Base-by-base conservation (phyloP, 2,329 filamentous ascomycete species). In the Cercospora janseana region DNA sequence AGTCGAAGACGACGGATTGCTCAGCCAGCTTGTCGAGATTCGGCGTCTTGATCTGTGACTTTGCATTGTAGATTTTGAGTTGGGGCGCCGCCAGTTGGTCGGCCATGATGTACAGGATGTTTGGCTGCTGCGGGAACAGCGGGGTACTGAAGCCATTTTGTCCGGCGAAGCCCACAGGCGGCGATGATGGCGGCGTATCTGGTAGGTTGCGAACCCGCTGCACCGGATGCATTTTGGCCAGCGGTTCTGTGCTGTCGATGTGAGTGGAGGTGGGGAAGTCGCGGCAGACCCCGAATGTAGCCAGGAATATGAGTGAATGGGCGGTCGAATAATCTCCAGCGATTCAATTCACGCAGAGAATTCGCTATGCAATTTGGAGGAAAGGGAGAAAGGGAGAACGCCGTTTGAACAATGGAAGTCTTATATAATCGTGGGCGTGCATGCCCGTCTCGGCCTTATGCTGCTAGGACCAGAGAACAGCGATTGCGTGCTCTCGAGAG, bases 61-160 rank as follows among this genome's bases (percentile, higher is more conserved):
- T 77, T 37, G 84, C 80, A 70, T 96, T 91, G 76, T 96, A 90
- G 75, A 95, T 92, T 75, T 90, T 92, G 60, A 96, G 81, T 61
- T 91, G 80, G 13, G 91, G 91, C 21, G 91, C 91, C 13, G 91
- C 87, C 69, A 96, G 82, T 75, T 96, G 91, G 72, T 96, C 91
- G 47, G 91, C 91, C 90, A 96, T 95, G 74, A 96, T 94, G 76
- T 93, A 95, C 38, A 91, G 77, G 60, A 92, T 87, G 70, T 91
- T 91, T 54, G 86, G 86, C 67, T 78, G 79, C 42, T 63, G 59
- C 2, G 64, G 63, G 52, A 70, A 67, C 24, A 68, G 61, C 20
- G 67, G 67, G 16, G 66, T 69, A 58, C 66, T 68, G 60, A 67
- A 67, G 58, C 67, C 66, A 65, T 67, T 65, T 53, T 68, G 66